Evolutionary conservation across 305 asterid genomes (phyloP).

Genomic region (Withania somnifera): DNA sequence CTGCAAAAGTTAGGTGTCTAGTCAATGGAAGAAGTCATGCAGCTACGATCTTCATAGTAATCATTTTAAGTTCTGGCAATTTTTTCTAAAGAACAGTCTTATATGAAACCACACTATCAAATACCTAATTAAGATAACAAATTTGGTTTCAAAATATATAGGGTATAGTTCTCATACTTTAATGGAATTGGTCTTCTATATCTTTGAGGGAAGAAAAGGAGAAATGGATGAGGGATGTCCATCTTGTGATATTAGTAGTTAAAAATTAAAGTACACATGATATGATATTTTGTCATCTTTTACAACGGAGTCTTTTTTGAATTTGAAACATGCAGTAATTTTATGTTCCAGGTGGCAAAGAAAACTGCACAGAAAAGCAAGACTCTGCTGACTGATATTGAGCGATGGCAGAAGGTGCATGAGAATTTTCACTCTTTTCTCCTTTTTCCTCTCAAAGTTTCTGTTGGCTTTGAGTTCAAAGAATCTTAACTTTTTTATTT

Average conservation of each 20-base stretch:
- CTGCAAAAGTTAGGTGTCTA: neutral
- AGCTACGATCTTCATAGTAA: neutral
- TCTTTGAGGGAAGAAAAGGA: neutral
- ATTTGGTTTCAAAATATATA: neutral
- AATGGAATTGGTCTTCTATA: neutral
- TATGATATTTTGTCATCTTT: neutral
- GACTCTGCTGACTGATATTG: constrained; percentile 59
- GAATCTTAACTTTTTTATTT: constrained; percentile 12
- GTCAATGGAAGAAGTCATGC: neutral
- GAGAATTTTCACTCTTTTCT: neutral
- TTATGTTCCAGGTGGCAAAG: constrained; percentile 53
- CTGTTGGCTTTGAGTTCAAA: neutral
- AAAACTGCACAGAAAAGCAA: constrained; percentile 77
- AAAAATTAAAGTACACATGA: neutral
- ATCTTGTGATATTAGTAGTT: neutral
- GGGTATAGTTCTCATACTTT: neutral
- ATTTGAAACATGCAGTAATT: constrained; percentile 1
- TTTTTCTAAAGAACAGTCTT: neutral
- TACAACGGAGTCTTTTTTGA: neutral
- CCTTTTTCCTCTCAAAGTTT: constrained; percentile 1
- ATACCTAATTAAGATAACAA: neutral
- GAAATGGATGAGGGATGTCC: neutral
- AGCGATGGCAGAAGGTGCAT: constrained; percentile 77
- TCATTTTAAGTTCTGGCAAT: neutral
- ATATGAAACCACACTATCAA: neutral